Evolutionary conservation across 345 rosid species (phyloP).

Genomic region (Populus ilicifolia): DNA sequence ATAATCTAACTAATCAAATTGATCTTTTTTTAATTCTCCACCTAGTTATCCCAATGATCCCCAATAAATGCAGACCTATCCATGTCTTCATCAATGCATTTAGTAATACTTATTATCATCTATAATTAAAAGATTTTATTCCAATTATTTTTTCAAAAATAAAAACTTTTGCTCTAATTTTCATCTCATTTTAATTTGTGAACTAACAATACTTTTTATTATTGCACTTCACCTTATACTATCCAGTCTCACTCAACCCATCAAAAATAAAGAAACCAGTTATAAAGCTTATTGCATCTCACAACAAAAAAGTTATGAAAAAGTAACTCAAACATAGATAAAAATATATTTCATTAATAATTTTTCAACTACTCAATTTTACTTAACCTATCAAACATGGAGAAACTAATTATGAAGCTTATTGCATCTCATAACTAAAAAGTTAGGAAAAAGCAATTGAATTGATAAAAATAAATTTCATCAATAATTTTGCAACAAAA

Average conservation of each 20-base stretch:
- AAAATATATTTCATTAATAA: too few relatives aligned
- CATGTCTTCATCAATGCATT: background rate
- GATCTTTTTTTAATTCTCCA: background rate
- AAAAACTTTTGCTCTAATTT: too few relatives aligned
- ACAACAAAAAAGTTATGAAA: too few relatives aligned
- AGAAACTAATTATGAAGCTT: background rate
- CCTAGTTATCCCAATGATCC: background rate
- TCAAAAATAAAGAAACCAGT: background rate
- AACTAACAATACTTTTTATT: too few relatives aligned
- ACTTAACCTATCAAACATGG: background rate
- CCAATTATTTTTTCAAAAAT: background rate
- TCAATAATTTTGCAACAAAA: too few relatives aligned
- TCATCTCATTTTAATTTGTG: background rate
- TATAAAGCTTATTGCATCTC: background rate
- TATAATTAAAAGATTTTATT: too few relatives aligned
- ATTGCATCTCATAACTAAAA: too few relatives aligned
- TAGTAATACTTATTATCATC: too few relatives aligned
- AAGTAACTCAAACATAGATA: too few relatives aligned
- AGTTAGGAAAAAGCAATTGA: too few relatives aligned
- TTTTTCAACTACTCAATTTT: background rate
- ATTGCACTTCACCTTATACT: background rate
- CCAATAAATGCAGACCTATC: too few relatives aligned
- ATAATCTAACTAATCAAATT: background rate
- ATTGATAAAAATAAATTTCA: too few relatives aligned
- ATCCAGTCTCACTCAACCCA: background rate